These are phyloP conservation scores for Pleurozium schreberi DNA, from an alignment of 225 moss, liverwort and hornwort genomes.

Conservation along the genomic window DNA sequence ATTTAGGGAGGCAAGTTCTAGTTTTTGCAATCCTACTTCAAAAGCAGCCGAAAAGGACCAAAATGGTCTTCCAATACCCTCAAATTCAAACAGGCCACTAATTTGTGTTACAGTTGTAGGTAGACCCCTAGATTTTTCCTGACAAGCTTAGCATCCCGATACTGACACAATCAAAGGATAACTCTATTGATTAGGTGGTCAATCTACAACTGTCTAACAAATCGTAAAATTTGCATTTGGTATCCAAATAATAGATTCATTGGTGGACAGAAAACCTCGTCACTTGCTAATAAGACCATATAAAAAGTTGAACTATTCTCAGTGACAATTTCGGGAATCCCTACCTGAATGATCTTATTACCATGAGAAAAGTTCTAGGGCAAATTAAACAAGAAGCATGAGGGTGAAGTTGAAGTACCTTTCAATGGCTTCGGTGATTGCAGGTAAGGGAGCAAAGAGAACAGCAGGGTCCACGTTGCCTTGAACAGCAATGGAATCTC, in stretches of 20 bases:
- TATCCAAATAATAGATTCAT: background rate
- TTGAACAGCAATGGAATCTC: constrained; percentile 47
- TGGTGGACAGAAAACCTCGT: rapidly evolving
- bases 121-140: background rate
- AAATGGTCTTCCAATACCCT: background rate
- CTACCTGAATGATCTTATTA: background rate
- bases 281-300: background rate
- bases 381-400: background rate
- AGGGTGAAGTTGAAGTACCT: constrained; percentile 2
- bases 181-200: background rate
- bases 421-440: constrained; percentile 42
- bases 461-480: constrained; percentile 62
- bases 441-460: constrained; percentile 48
- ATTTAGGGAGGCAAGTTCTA: background rate
- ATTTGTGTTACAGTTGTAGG: background rate
- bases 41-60: background rate
- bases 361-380: background rate
- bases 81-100: background rate
- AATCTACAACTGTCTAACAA: background rate
- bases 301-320: background rate
- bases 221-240: background rate
- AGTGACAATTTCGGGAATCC: background rate
- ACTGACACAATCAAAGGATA: background rate
- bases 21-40: background rate
- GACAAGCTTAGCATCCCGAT: background rate